Percentiles rank a stretch among this genome's conserved stretches.
Conservation (phyloP, 768 basidiomycete species). For the Calocybe cyanea region DNA sequence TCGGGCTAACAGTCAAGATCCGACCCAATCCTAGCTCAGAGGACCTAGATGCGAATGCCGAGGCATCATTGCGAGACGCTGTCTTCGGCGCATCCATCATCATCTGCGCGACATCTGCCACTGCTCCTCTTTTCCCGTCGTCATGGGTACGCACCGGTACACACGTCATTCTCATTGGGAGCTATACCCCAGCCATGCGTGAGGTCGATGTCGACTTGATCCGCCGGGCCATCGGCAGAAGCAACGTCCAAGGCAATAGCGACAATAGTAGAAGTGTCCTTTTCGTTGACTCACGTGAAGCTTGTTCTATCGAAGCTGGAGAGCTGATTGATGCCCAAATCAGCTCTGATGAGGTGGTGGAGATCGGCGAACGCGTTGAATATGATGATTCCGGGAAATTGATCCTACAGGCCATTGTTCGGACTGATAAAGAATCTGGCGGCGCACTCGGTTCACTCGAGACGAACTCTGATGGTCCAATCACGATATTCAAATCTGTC, state of each 20-base stretch:
- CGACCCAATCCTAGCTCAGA: not conserved
- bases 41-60: not conserved
- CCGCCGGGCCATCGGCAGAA: conserved; percentile 36
- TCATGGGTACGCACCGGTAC: conserved; percentile 57
- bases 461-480: conserved; percentile 29
- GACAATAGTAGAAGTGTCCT: conserved; percentile 26
- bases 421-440: not conserved
- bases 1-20: conserved; percentile 20
- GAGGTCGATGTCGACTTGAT: conserved; percentile 67
- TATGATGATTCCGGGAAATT: conserved; percentile 13
- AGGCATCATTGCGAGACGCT: conserved; percentile 20
- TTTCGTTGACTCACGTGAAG: conserved; percentile 71
- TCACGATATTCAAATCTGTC: conserved; percentile 87
- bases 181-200: conserved; percentile 77
- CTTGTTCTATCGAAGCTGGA: conserved; percentile 75
- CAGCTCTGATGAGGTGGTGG: conserved; percentile 40
- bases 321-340: conserved; percentile 65
- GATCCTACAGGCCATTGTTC: not conserved
- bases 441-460: too few relatives aligned
- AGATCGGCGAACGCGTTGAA: conserved; percentile 64
- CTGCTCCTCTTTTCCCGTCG: conserved; percentile 64
- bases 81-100: conserved; percentile 51
- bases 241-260: not conserved
- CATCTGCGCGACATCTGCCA: conserved; percentile 76
- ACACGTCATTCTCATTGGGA: conserved; percentile 76